phyloP scores from a whole-genome alignment of 2,329 filamentous ascomycete species.

The Periglandula ipomoeae region DNA sequence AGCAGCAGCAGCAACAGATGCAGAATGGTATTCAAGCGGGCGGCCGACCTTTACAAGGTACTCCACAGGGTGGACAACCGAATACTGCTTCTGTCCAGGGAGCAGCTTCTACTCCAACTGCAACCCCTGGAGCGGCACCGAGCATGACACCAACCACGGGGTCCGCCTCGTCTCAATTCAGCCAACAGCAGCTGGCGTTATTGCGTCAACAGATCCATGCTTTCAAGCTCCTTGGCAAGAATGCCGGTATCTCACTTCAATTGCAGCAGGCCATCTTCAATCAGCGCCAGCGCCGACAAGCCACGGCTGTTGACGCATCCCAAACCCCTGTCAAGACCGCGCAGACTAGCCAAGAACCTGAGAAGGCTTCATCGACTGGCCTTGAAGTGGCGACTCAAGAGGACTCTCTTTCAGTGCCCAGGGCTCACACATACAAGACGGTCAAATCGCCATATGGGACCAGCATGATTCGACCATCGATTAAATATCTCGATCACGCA shows the following conservation, averaged over 20 bases:
- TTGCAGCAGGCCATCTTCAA: slow-evolving; percentile 79
- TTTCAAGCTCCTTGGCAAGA: slow-evolving; percentile 85
- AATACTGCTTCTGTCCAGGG: slow-evolving; percentile 24
- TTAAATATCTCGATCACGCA: slow-evolving; percentile 74
- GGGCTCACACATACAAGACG: slow-evolving; percentile 54
- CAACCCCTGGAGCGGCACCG: slow-evolving; percentile 21
- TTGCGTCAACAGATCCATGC: slow-evolving; percentile 82
- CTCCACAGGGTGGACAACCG: slow-evolving; percentile 22
- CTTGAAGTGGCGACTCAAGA: slow-evolving; percentile 26
- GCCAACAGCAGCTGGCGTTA: slow-evolving; percentile 66
- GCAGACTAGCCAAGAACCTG: slow-evolving; percentile 22
- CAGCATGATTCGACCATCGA: slow-evolving; percentile 42
- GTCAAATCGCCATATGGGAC: slow-evolving; percentile 64
- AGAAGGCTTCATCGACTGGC: slow-evolving; percentile 27
- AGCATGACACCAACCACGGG: slow-evolving; percentile 21
- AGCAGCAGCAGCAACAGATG: slow-evolving; percentile 33
- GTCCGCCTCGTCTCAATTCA: slow-evolving; percentile 51
- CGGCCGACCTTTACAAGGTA: slow-evolving; percentile 29
- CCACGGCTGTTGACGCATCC: slow-evolving; percentile 40
- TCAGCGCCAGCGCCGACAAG: slow-evolving; percentile 55
- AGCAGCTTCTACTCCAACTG: slow-evolving; percentile 29
- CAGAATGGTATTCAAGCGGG: slow-evolving; percentile 42
- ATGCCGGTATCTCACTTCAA: slow-evolving; percentile 66
- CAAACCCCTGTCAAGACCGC: slow-evolving; percentile 25
- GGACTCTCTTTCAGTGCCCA: slow-evolving; percentile 23